Percentiles rank a stretch among this genome's conserved stretches.
Conservation (phyloP, 2,329 filamentous ascomycete genomes). For the Cladosporium cucumerinum region DNA sequence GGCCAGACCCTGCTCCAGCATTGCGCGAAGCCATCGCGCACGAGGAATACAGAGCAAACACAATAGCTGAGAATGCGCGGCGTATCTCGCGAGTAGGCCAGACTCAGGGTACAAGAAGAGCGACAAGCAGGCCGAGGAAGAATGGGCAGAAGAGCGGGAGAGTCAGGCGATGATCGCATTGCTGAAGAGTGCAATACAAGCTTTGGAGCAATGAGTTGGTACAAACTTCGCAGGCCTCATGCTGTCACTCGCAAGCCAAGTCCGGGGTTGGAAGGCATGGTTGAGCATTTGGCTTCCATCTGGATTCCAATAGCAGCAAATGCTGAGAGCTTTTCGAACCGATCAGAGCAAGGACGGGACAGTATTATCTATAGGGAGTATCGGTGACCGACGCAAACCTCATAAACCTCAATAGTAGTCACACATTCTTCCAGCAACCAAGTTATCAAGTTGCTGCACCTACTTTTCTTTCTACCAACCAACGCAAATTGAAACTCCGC, state of each 20-base stretch:
- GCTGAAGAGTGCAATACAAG: background rate
- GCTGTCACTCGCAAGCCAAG: too few species aligned
- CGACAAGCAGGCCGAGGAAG: background rate
- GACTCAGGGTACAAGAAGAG: background rate
- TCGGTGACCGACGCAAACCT: background rate
- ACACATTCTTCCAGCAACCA: background rate
- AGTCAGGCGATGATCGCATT: background rate
- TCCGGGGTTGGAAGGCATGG: too few species aligned
- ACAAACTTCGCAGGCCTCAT: too few species aligned
- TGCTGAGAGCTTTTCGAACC: too few species aligned
- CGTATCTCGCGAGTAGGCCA: background rate
- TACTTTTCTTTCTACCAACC: background rate
- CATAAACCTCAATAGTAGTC: background rate
- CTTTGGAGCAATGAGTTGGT: too few species aligned
- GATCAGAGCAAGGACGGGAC: too few species aligned
- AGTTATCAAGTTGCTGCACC: background rate
- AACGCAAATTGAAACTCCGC: background rate
- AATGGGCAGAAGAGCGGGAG: background rate
- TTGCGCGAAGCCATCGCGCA: background rate
- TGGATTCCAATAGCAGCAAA: too few species aligned
- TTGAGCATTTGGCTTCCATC: too few species aligned
- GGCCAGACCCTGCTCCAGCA: slow-evolving; percentile 2
- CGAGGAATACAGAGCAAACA: background rate
- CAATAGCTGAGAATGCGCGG: too few species aligned
- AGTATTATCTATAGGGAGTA: background rate